Evolutionary conservation across 805 yeast genomes (phyloP).

Genomic region (Starmera amethionina): DNA sequence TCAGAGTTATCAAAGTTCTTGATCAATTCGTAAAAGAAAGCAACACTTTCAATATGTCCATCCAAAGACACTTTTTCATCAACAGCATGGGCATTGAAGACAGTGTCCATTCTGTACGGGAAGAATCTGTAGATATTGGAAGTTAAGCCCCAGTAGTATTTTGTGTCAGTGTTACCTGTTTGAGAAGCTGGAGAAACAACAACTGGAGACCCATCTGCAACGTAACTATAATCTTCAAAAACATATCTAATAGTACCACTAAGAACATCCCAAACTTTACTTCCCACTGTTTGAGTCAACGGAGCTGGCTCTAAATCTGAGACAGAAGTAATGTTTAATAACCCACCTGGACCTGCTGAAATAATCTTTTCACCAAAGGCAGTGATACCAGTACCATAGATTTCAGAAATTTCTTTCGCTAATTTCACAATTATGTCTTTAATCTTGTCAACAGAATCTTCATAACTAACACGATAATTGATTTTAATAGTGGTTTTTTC

Average conservation of each 20-base stretch:
- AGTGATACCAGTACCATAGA: constrained; percentile 21
- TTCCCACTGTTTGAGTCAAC: neutral
- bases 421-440: constrained; percentile 17
- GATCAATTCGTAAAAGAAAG: constrained; percentile 11
- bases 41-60: constrained; percentile 9
- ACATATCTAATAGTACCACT: constrained; percentile 40
- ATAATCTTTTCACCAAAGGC: neutral
- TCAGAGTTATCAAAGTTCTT: constrained; percentile 20
- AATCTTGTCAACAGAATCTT: constrained; percentile 25
- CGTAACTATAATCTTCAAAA: constrained; percentile 32
- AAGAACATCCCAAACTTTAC: neutral
- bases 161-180: constrained; percentile 1
- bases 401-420: constrained; percentile 27
- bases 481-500: constrained; percentile 37
- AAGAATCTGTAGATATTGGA: constrained; percentile 11
- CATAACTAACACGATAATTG: constrained; percentile 46
- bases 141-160: constrained; percentile 9
- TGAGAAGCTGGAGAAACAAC: constrained; percentile 11
- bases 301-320: neutral
- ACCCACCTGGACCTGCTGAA: neutral
- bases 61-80: constrained; percentile 10
- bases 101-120: constrained; percentile 2
- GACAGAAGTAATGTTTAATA: neutral
- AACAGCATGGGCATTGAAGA: constrained; percentile 9
- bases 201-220: neutral